These are phyloP conservation scores for Quercus berberidifolia DNA, from an alignment of 306 rosid species.

Conservation along the genomic window DNA sequence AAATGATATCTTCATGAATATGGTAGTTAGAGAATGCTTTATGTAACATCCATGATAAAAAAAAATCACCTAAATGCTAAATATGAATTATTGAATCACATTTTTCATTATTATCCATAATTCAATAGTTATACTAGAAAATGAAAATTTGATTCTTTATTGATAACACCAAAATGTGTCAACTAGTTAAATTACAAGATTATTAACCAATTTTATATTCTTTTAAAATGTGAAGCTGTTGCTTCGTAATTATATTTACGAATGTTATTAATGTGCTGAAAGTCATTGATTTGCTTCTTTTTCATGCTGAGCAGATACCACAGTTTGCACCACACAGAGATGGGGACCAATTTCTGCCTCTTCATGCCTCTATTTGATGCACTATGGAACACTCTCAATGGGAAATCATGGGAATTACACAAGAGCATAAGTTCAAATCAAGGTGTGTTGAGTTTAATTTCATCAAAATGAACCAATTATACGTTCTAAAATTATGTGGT, in stretches of 20 bases:
- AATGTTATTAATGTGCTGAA: not conserved
- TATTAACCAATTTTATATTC: no score
- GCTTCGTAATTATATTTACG: no score
- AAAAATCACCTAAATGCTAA: no score
- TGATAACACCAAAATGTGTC: no score
- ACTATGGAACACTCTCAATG: conserved; percentile 64
- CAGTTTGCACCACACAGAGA: conserved; percentile 70
- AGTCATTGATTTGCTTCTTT: not conserved
- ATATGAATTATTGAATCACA: not conserved
- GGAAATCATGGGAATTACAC: conserved; percentile 70
- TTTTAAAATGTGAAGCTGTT: no score
- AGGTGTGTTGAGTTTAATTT: conserved; percentile 35
- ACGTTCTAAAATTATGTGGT: no score
- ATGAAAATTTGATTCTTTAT: no score
- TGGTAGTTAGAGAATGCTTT: no score
- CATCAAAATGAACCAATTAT: not conserved
- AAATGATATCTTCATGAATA: not conserved
- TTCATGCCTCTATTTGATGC: conserved; percentile 95
- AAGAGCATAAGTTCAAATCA: conserved; percentile 46
- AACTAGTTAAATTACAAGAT: no score
- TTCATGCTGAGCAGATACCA: conserved; percentile 64
- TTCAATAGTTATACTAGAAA: no score
- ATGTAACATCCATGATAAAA: no score
- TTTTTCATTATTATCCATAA: not conserved
- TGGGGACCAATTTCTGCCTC: conserved; percentile 85